phyloP scores from a whole-genome alignment of 148 eudicot genomes.

The Spergularia bocconei region DNA sequence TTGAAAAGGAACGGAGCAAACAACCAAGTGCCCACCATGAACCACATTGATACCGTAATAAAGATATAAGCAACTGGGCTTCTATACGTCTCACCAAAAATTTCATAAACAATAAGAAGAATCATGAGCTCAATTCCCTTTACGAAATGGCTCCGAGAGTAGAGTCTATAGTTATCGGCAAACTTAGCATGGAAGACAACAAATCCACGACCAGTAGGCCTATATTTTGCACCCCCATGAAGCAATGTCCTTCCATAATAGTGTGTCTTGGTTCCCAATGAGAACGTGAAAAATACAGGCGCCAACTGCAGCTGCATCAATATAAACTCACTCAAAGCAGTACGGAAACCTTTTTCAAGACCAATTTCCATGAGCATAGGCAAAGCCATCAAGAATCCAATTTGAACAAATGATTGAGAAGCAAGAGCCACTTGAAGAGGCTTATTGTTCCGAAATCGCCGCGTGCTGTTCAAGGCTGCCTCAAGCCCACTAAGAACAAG shows the following conservation, averaged over 20 bases:
- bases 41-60: conserved; percentile 93
- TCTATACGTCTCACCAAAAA: conserved; percentile 67
- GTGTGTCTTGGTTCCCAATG: conserved; percentile 96
- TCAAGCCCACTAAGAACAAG: conserved; percentile 97
- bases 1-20: conserved; percentile 98
- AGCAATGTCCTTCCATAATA: conserved; percentile 93
- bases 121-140: conserved; percentile 97
- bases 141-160: conserved; percentile 96
- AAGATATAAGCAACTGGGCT: conserved; percentile 75
- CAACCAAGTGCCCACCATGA: conserved; percentile 94
- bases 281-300: conserved; percentile 93
- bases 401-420: conserved; percentile 95
- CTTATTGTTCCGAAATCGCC: conserved; percentile 53
- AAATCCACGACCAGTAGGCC: conserved; percentile 96
- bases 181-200: conserved; percentile 97
- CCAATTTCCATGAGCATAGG: conserved; percentile 99
- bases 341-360: conserved; percentile 81
- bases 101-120: conserved; percentile 79
- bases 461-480: conserved; percentile 52
- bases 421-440: conserved; percentile 94
- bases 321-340: conserved; percentile 85
- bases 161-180: conserved; percentile 96
- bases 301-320: conserved; percentile 90
- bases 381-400: conserved; percentile 94
- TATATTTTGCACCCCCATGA: conserved; percentile 96